A percentile compares a stretch with the other conserved stretches of the same genome.
Evolutionary conservation across 805 yeast genomes (phyloP).

Genomic region (Ogataea zsoltii): DNA sequence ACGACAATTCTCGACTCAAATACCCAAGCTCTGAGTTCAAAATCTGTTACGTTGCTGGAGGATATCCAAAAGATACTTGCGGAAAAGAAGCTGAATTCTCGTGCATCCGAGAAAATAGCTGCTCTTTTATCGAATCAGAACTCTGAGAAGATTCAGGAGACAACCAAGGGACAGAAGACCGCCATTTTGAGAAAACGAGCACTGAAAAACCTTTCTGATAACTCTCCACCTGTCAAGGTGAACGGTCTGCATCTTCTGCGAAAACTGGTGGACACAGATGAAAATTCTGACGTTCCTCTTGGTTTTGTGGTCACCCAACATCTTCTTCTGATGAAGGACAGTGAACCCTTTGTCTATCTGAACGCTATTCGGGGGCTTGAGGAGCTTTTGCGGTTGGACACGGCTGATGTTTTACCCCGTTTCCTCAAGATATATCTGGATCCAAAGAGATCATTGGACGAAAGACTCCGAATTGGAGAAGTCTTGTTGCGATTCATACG

Average conservation of each 20-base stretch:
- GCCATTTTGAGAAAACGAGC: conserved; percentile 55
- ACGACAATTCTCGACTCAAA: conserved; percentile 34
- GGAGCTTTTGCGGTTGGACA: conserved; percentile 49
- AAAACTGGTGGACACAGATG: conserved; percentile 40
- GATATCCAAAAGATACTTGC: conserved; percentile 16
- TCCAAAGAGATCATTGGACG: conserved; percentile 47
- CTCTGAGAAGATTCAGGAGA: not conserved
- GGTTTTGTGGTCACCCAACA: conserved; percentile 63
- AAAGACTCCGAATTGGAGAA: conserved; percentile 79
- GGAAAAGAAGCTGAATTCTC: not conserved
- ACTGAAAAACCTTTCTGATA: conserved; percentile 67
- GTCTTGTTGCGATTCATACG: conserved; percentile 64
- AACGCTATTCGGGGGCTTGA: conserved; percentile 82
- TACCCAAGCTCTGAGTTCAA: conserved; percentile 8
- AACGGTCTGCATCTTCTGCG: conserved; percentile 74
- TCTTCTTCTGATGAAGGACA: conserved; percentile 63
- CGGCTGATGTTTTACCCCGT: conserved; percentile 22
- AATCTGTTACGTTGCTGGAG: conserved; percentile 8
- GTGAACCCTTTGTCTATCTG: conserved; percentile 85
- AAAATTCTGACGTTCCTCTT: conserved; percentile 46
- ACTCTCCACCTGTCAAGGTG: conserved; percentile 80
- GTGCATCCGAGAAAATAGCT: not conserved
- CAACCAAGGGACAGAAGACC: conserved; percentile 34
- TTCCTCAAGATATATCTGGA: conserved; percentile 17
- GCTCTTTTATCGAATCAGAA: not conserved